phyloP scores from a whole-genome alignment of 2,329 filamentous ascomycete genomes.

The Akanthomyces muscarius region DNA sequence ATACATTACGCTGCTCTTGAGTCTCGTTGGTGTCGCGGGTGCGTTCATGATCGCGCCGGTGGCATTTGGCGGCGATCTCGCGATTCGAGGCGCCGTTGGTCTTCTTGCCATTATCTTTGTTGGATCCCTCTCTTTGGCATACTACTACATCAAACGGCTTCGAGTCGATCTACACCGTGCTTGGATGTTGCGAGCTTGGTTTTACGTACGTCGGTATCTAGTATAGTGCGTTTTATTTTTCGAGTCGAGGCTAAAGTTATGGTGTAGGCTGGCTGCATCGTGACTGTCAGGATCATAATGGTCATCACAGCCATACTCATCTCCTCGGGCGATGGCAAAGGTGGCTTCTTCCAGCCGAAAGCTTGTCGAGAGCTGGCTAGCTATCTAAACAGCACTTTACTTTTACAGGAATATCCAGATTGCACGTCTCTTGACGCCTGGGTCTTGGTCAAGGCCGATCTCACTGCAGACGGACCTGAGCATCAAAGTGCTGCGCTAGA shows the following conservation, averaged over 20 bases:
- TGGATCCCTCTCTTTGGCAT: slow-evolving; percentile 40
- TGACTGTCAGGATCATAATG: slow-evolving; percentile 47
- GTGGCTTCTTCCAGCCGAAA: slow-evolving; percentile 25
- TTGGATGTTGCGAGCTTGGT: slow-evolving; percentile 56
- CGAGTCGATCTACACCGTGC: slow-evolving; percentile 59
- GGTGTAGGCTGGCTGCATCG: slow-evolving; percentile 41
- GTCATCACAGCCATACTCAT: slow-evolving; percentile 37
- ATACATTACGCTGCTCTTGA: slow-evolving; percentile 48
- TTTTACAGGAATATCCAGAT: slow-evolving; percentile 36
- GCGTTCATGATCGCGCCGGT: slow-evolving; percentile 48
- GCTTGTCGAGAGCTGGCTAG: slow-evolving; percentile 45
- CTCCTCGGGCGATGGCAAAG: slow-evolving; percentile 19
- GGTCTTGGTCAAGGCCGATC: slow-evolving; percentile 31
- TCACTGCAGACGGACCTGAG: slow-evolving; percentile 25
- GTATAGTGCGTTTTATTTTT: no score
- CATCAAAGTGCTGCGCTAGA: slow-evolving; percentile 39
- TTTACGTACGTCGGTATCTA: slow-evolving; percentile 31
- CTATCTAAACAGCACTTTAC: slow-evolving; percentile 27
- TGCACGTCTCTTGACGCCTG: slow-evolving; percentile 37
- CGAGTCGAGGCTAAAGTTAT: not conserved
- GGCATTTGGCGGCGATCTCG: slow-evolving; percentile 49
- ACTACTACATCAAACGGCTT: slow-evolving; percentile 52
- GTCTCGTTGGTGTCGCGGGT: slow-evolving; percentile 40
- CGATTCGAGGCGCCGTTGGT: slow-evolving; percentile 40
- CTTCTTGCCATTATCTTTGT: slow-evolving; percentile 42